Evolutionary conservation across 2,329 filamentous ascomycete genomes (phyloP), one percentile per base, ranked within the genome.

Genomic region (Stagonosporopsis vannaccii): DNA sequence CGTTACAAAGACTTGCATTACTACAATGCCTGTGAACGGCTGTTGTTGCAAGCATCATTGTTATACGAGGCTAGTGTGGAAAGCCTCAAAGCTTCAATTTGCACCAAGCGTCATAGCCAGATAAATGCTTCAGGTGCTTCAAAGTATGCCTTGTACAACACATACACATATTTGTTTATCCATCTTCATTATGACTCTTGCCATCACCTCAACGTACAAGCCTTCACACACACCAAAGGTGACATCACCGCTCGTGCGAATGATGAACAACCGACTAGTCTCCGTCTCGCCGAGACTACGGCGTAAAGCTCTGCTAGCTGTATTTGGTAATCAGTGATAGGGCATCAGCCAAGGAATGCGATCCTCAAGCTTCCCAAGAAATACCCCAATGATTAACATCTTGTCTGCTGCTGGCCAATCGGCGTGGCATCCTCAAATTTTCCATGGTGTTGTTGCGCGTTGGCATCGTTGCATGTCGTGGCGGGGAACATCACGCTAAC

Each of bases 281-380:
- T 3, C 28, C 30, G 30, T 19, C 39, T 51, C 48, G 48, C 48
- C 39, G 48, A 30, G 1, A 25, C 12, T 22, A 20, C 48, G 39
- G 48, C 39, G 30, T 19, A 43, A 20, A 43, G 23, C 22, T 11
- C 2, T n/a, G 15, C 20, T 51, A 43, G 39, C 48, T 15, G 13
- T 6, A 36, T 44, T 36, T 19, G 23, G 48, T 51, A 51, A 51
- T 44, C 32, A 37, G 22, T 15, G 40, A 44, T 43, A 44, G 48
- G 32, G 17, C 39, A 26, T 30, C 19, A 28, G 39, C 39, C 36
- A 43, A 51, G 39, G 32, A 30, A 13, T 4, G 13, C 26, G 22
- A 43, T 43, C 33, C 13, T 22, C 9, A 7, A n/a, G 19, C 25
- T 39, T 51, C 30, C 28, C 1, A 20, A n/a, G 7, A 13, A 22